Conservation (phyloP, 768 basidiomycete genomes). For the Tephrocybe sp. region DNA sequence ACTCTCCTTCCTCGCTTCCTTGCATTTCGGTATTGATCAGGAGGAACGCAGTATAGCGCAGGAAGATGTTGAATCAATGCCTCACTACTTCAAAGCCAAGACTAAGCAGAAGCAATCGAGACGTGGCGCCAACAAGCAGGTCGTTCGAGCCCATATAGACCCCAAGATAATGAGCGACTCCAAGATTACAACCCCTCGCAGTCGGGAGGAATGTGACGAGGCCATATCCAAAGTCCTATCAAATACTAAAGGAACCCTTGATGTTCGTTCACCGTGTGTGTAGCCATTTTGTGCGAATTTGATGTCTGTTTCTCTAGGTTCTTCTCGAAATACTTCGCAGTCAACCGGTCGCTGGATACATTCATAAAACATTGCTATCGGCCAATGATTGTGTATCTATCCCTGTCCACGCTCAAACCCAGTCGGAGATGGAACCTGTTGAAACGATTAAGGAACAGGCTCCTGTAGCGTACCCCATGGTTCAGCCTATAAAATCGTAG, state of each 20-base stretch:
- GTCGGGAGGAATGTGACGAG: conserved; percentile 8
- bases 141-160: conserved; percentile 5
- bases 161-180: conserved; percentile 12
- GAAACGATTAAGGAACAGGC: no score
- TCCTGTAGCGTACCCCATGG: conserved; percentile 37
- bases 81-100: conserved; percentile 4
- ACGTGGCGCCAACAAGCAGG: not conserved
- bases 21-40: not conserved
- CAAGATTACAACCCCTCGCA: conserved; percentile 6
- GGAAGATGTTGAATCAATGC: not conserved
- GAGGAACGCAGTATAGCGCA: not conserved
- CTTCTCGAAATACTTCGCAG: conserved; percentile 16
- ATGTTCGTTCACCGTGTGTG: conserved; percentile 18
- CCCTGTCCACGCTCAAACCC: no score
- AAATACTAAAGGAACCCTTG: conserved; percentile 16
- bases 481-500: conserved; percentile 57
- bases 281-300: not conserved
- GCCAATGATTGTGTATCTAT: no score
- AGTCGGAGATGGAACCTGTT: no score
- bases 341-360: conserved; percentile 10
- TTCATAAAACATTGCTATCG: no score
- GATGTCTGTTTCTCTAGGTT: conserved; percentile 13
- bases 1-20: conserved; percentile 3
- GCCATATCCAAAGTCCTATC: conserved; percentile 12
- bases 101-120: not conserved